Evolutionary conservation across 2,329 filamentous ascomycete genomes (phyloP), one percentile per base, ranked within the genome.

Genomic region (Neospermospora avenae): DNA sequence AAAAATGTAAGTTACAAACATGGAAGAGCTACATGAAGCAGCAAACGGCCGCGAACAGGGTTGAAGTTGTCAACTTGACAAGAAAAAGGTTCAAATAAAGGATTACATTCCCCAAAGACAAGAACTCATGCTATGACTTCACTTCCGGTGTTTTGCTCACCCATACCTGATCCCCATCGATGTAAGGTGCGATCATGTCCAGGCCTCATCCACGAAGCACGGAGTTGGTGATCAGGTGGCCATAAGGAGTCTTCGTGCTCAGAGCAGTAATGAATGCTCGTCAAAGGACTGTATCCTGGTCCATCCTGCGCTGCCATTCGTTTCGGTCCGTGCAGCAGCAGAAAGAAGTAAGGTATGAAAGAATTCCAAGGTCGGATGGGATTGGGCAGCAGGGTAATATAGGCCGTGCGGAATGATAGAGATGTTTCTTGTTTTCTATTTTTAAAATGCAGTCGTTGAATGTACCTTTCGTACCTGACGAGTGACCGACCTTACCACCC

Each of bases 391-490:
- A 22, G 24, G 34, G n/a, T 39, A 39, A 39, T 52, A 37, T 52
- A 39, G 35, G 24, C 31, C 34, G n/a, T 52, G 48, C 34, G 31
- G 28, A 37, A 18, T 37, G 31, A 31, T 48, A 2, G 28, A 20
- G n/a, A 51, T 54, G 24, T 41, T 54, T 41, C 37, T 41, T 39
- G 34, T 20, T 54, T 54, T 22, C n/a, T 42, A 42, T 54, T 54
- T 53, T 54, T 53, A 53, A 42, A 54, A 8, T 22, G 34, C 16
- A 25, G 22, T 35, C 35, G 35, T 54, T 54, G 35, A 41, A 13
- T 24, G 35, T 52, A 22, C 49, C 35, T 52, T 11, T 10, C 20
- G 39, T 31, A 22, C 41, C 41, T 11, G n/a, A 52, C 49, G 18
- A 25, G 18, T 14, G 34, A 39, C 11, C 48, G 5, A 24, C 31